phyloP scores from a whole-genome alignment of 768 basidiomycete genomes.

The Butyriboletus loyo region DNA sequence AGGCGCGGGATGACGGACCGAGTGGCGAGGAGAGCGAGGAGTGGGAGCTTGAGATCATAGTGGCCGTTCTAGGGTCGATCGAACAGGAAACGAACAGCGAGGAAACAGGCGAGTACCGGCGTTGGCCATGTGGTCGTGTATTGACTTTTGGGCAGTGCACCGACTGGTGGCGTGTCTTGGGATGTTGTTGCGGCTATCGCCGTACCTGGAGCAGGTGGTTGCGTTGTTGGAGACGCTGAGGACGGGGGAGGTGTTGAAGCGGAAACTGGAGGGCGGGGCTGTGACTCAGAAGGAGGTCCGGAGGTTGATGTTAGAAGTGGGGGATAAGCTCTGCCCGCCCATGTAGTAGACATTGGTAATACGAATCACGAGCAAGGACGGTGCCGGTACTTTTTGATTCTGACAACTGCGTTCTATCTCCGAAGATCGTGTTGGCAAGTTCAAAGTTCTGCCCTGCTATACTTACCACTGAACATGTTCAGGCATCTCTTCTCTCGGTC shows the following conservation, averaged over 20 bases:
- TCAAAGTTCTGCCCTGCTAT: too few species aligned
- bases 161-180: slow-evolving; percentile 78
- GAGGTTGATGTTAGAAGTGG: slow-evolving; percentile 65
- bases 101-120: slow-evolving; percentile 65
- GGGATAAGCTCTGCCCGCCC: slow-evolving; percentile 34
- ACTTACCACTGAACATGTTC: background rate
- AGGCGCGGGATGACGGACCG: slow-evolving; percentile 30
- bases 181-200: slow-evolving; percentile 72
- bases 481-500: slow-evolving; percentile 16
- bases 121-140: background rate
- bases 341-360: too few species aligned
- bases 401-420: background rate
- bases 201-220: slow-evolving; percentile 55
- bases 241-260: slow-evolving; percentile 49
- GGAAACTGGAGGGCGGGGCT: slow-evolving; percentile 55
- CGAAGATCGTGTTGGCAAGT: background rate
- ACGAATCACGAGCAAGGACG: background rate
- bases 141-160: slow-evolving; percentile 54
- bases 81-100: slow-evolving; percentile 67
- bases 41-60: slow-evolving; percentile 83
- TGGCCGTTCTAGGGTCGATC: slow-evolving; percentile 80
- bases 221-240: slow-evolving; percentile 72
- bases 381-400: too few species aligned
- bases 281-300: slow-evolving; percentile 66
- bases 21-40: slow-evolving; percentile 62